Evolutionary conservation across 2,329 filamentous ascomycete genomes (phyloP).

Genomic region (Passalora sequoiae): DNA sequence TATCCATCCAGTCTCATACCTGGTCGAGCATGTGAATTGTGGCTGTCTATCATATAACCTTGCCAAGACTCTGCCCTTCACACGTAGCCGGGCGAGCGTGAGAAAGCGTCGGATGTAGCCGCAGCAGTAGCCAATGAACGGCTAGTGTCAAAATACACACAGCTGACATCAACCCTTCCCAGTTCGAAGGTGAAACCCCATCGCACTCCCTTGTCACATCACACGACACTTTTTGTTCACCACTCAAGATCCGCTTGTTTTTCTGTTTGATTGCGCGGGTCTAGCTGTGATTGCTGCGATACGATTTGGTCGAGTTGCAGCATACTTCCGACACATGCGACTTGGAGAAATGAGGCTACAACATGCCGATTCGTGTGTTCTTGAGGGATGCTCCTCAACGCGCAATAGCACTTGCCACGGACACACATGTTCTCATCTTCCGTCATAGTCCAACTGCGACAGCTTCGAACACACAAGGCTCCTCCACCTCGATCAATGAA

Average conservation of each 20-base stretch:
- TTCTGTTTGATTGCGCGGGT: not conserved
- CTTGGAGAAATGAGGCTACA: constrained; percentile 15
- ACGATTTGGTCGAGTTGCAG: not conserved
- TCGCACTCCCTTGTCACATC: not conserved
- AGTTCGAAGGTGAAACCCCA: not conserved
- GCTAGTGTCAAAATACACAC: not conserved
- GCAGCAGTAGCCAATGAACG: no score
- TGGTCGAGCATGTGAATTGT: no score
- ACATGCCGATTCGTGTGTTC: constrained; percentile 67
- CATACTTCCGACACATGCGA: no score
- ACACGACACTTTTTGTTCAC: not conserved
- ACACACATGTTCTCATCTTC: constrained; percentile 76
- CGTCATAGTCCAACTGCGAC: constrained; percentile 66
- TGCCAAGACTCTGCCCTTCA: no score
- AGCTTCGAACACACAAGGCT: constrained; percentile 52
- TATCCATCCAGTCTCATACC: no score
- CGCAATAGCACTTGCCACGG: constrained; percentile 77
- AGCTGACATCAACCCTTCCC: not conserved
- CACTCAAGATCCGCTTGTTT: not conserved
- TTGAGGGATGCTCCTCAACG: constrained; percentile 83
- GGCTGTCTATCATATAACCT: no score
- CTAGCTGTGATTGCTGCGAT: not conserved
- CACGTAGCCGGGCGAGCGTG: no score
- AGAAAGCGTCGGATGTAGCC: no score
- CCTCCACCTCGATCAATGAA: constrained; percentile 32